Evolutionary conservation across 192 early-diverging fungal species (phyloP).

Genomic region (Bifiguratus adelaidae): DNA sequence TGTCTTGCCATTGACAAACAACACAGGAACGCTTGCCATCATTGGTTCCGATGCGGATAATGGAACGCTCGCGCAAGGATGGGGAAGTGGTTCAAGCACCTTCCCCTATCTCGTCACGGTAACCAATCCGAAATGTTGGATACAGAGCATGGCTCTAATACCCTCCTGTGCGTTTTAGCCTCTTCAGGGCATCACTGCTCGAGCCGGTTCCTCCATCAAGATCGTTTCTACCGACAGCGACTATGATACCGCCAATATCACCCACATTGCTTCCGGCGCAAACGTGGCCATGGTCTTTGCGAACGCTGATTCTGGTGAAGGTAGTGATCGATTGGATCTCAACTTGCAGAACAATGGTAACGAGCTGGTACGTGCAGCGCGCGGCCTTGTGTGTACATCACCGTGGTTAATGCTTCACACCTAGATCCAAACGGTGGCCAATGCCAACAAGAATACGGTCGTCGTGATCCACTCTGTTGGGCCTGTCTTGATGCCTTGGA

Average conservation of each 20-base stretch:
- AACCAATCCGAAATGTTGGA: no score
- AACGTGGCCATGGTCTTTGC: slow-evolving; percentile 15
- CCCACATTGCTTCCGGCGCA: slow-evolving; percentile 1
- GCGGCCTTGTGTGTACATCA: no score
- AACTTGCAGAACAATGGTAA: slow-evolving; percentile 20
- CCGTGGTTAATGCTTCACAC: no score
- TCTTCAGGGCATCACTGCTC: slow-evolving; percentile 8
- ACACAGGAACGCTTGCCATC: slow-evolving; percentile 6
- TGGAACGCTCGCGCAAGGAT: slow-evolving; percentile 11
- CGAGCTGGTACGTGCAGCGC: slow-evolving; percentile 16
- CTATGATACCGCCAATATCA: no score
- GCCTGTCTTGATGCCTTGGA: slow-evolving; percentile 46
- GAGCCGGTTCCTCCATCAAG: slow-evolving; percentile 8
- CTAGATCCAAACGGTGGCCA: slow-evolving; percentile 26
- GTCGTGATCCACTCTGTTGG: slow-evolving; percentile 43
- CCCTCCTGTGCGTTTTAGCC: background rate
- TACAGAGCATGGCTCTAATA: no score
- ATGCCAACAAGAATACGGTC: slow-evolving; percentile 20
- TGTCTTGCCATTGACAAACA: slow-evolving; percentile 6
- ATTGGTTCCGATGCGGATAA: slow-evolving; percentile 13
- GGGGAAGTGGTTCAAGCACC: slow-evolving; percentile 8
- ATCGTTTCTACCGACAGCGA: slow-evolving; percentile 3
- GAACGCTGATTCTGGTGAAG: slow-evolving; percentile 16
- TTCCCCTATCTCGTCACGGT: slow-evolving; percentile 16
- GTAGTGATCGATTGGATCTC: slow-evolving; percentile 16